These are phyloP conservation scores for Morella rubra DNA, from an alignment of 306 rosid genomes.

Conservation along the genomic window DNA sequence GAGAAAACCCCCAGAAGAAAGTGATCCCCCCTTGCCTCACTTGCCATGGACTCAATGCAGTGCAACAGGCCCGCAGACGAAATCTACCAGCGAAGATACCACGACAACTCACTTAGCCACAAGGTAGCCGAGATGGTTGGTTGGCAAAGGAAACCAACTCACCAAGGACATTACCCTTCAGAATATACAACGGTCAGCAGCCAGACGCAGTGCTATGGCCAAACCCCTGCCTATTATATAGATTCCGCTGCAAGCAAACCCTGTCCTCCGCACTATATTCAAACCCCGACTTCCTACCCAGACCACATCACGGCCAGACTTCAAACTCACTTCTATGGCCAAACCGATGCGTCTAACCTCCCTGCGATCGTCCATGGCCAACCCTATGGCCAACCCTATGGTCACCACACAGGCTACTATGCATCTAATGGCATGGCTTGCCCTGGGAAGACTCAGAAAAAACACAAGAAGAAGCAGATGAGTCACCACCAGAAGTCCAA, in stretches of 20 bases:
- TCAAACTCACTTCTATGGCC: slow-evolving; percentile 23
- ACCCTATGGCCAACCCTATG: neutral
- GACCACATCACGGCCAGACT: slow-evolving; percentile 25
- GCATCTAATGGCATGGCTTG: neutral
- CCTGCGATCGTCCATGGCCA: neutral
- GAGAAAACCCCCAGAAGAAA: too few relatives aligned
- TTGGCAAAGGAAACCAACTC: slow-evolving; percentile 42
- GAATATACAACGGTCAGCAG: slow-evolving; percentile 17
- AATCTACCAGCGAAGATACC: too few relatives aligned
- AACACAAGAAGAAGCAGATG: slow-evolving; percentile 9
- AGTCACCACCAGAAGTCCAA: slow-evolving; percentile 14
- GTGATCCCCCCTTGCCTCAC: too few relatives aligned
- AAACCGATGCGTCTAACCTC: slow-evolving; percentile 4
- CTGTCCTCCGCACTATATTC: slow-evolving; percentile 16
- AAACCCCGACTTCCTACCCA: slow-evolving; percentile 22
- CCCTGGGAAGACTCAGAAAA: neutral
- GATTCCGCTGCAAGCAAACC: neutral
- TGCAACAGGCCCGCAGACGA: too few relatives aligned
- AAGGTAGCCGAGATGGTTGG: slow-evolving; percentile 37
- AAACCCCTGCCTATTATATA: neutral
- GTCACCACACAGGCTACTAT: neutral
- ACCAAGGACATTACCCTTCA: slow-evolving; percentile 33
- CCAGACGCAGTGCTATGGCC: slow-evolving; percentile 18
- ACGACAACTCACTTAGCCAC: slow-evolving; percentile 29
- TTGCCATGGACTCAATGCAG: too few relatives aligned